A percentile compares a stretch with the other conserved stretches of the same genome.
Evolutionary conservation across 352 stramenopile species (phyloP).

Genomic region (Thalassiosira ordinaria): DNA sequence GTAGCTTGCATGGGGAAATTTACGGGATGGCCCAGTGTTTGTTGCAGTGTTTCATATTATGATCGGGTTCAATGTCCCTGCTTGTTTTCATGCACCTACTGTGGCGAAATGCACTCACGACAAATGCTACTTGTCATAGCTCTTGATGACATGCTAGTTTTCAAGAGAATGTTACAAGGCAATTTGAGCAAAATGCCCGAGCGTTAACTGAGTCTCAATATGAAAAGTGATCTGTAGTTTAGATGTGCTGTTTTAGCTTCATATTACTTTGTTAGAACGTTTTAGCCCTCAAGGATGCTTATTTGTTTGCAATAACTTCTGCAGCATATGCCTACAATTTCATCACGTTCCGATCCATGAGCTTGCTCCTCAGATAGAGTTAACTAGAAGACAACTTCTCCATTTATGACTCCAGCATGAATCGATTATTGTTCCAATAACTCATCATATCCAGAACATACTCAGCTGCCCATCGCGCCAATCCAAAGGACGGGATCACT

Average conservation of each 20-base stretch:
- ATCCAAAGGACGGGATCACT: slow-evolving; percentile 48
- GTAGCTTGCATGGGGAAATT: slow-evolving; percentile 29
- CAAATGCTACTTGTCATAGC: slow-evolving; percentile 31
- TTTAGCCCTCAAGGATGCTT: too few species aligned
- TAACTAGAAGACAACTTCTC: neutral
- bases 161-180: slow-evolving; percentile 35
- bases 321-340: too few species aligned
- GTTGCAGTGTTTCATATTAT: slow-evolving; percentile 37
- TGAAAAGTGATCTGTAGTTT: too few species aligned
- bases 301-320: too few species aligned
- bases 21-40: slow-evolving; percentile 33
- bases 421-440: slow-evolving; percentile 57
- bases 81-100: slow-evolving; percentile 47
- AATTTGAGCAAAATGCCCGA: slow-evolving; percentile 23
- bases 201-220: too few species aligned
- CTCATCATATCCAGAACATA: slow-evolving; percentile 56
- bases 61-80: slow-evolving; percentile 38
- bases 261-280: too few species aligned
- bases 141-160: slow-evolving; percentile 39
- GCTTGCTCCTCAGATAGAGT: too few species aligned
- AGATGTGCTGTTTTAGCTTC: too few species aligned
- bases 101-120: slow-evolving; percentile 42
- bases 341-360: too few species aligned
- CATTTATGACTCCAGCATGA: slow-evolving; percentile 53
- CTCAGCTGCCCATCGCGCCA: slow-evolving; percentile 36